phyloP scores from a whole-genome alignment of 306 rosid species.

The Acacia melanoxylon region DNA sequence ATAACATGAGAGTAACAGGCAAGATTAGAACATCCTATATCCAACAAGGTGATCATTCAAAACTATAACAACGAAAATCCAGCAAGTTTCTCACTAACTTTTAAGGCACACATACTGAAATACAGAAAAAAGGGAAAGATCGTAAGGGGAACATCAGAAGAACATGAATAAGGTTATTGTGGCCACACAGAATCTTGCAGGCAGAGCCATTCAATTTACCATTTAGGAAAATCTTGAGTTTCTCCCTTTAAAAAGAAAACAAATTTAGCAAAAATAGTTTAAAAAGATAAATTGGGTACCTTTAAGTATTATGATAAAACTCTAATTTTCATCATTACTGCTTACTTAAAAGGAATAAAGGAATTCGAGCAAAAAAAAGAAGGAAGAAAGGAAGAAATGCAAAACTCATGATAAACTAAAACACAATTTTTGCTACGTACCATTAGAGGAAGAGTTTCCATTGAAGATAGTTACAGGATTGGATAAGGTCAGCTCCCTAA shows the following conservation, averaged over 20 bases:
- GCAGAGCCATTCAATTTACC: not conserved
- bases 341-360: not conserved
- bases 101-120: not conserved
- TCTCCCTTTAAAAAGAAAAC: not conserved
- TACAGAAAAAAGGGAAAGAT: not conserved
- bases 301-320: not conserved
- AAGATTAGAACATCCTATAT: not conserved
- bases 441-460: slow-evolving; percentile 51
- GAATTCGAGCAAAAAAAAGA: not conserved
- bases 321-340: not conserved
- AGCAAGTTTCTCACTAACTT: not conserved
- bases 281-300: not conserved
- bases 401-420: slow-evolving; percentile 13
- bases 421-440: slow-evolving; percentile 41
- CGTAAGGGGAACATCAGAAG: not conserved
- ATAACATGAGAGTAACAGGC: not conserved
- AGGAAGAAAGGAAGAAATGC: not conserved
- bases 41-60: not conserved
- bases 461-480: slow-evolving; percentile 65
- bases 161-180: not conserved
- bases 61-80: not conserved
- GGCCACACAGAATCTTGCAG: not conserved
- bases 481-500: slow-evolving; percentile 64
- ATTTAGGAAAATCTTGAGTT: not conserved
- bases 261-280: not conserved